A percentile compares a stretch with the other conserved stretches of the same genome.
These are phyloP conservation scores for Podila horticola DNA, from an alignment of 192 early-diverging fungal genomes.

Conservation along the genomic window DNA sequence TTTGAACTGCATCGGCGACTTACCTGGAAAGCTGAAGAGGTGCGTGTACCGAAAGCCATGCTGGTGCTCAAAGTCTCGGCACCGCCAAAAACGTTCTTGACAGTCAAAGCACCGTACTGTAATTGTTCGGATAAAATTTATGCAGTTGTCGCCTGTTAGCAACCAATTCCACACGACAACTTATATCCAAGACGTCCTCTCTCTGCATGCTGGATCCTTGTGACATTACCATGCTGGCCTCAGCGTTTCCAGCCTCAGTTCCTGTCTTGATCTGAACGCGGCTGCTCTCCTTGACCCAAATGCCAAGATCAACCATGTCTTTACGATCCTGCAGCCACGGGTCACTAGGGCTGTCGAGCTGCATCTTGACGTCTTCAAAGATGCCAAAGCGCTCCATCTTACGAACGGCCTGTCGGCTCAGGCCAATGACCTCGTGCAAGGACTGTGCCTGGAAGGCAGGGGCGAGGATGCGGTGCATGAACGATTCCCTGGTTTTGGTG, in stretches of 20 bases:
- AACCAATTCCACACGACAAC: too few relatives aligned
- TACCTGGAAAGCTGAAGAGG: conserved; percentile 64
- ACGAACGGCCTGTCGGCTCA: conserved; percentile 62
- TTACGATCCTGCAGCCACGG: conserved; percentile 50
- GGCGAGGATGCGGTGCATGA: conserved; percentile 55
- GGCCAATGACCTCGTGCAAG: conserved; percentile 72
- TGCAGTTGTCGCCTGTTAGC: not conserved
- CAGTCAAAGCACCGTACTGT: conserved; percentile 63
- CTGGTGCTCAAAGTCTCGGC: conserved; percentile 83
- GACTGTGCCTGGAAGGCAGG: conserved; percentile 55
- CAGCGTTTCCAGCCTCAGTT: conserved; percentile 89
- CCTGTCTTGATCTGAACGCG: conserved; percentile 86
- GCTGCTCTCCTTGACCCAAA: conserved; percentile 76
- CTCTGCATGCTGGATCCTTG: not conserved
- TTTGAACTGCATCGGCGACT: not conserved
- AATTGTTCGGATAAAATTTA: not conserved
- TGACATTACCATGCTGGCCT: conserved; percentile 80
- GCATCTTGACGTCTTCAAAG: conserved; percentile 73
- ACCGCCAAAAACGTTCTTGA: conserved; percentile 90
- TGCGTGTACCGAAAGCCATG: conserved; percentile 81
- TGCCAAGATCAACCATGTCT: conserved; percentile 74
- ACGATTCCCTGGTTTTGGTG: conserved; percentile 55
- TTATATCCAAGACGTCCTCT: not conserved
- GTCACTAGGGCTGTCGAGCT: conserved; percentile 68
- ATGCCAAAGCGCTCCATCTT: conserved; percentile 73